phyloP scores from a whole-genome alignment of 345 rosid genomes.

The Kernera saxatilis region DNA sequence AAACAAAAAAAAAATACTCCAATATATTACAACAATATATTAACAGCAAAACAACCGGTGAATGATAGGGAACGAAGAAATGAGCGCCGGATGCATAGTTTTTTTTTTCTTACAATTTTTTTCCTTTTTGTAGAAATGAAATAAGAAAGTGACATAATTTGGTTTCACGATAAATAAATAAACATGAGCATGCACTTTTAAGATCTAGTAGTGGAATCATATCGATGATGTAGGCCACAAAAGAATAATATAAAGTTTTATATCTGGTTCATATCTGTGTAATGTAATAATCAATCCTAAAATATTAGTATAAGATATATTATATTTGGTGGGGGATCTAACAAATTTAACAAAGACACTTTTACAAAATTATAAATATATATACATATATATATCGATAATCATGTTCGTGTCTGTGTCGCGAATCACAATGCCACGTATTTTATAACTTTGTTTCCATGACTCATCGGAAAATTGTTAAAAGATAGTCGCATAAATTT shows the following conservation, averaged over 20 bases:
- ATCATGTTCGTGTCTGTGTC: too few relatives aligned
- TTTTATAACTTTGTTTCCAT: too few relatives aligned
- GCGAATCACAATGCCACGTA: too few relatives aligned
- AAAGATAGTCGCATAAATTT: too few relatives aligned
- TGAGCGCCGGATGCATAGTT: background rate
- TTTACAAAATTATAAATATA: background rate
- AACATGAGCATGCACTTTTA: conserved; percentile 34
- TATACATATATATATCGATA: too few relatives aligned
- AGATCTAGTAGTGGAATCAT: conserved; percentile 35
- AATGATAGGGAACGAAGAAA: conserved; percentile 7
- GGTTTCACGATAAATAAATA: conserved; percentile 11
- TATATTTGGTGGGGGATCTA: conserved; percentile 20
- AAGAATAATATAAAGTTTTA: conserved; percentile 17
- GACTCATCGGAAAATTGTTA: too few relatives aligned
- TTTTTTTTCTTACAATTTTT: background rate
- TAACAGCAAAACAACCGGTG: background rate
- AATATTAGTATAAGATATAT: background rate
- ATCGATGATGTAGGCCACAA: conserved; percentile 35
- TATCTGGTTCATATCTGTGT: conserved; percentile 25
- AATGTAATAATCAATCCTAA: conserved; percentile 19
- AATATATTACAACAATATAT: too few relatives aligned
- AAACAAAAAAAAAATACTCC: too few relatives aligned
- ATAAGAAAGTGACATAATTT: conserved; percentile 19
- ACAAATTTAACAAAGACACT: background rate
- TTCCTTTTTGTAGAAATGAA: background rate